These are phyloP conservation scores for Pseudoscleropodium purum DNA, from an alignment of 225 moss, liverwort and hornwort genomes.

Conservation along the genomic window DNA sequence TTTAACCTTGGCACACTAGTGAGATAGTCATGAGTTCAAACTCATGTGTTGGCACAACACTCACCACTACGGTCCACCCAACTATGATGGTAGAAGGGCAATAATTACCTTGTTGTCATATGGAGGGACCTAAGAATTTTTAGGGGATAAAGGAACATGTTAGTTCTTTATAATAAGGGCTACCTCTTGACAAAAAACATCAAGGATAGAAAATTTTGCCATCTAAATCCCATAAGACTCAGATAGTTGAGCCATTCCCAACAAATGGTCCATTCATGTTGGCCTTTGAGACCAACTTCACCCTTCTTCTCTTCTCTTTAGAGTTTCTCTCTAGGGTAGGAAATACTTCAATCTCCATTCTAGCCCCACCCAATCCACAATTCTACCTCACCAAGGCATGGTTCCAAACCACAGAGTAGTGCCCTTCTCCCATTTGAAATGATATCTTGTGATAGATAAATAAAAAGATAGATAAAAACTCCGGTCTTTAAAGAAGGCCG, in stretches of 20 bases:
- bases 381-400: no score
- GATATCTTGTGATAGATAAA: no score
- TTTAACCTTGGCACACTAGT: fast-evolving
- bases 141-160: neutral
- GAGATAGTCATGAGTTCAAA: neutral
- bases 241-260: neutral
- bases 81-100: fast-evolving
- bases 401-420: no score
- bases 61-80: neutral
- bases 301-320: no score
- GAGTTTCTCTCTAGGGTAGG: fast-evolving
- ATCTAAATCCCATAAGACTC: neutral
- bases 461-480: no score
- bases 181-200: fast-evolving
- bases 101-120: fast-evolving
- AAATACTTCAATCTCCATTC: neutral
- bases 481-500: no score
- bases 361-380: no score
- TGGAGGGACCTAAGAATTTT: fast-evolving
- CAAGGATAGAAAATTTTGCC: neutral
- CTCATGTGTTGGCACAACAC: fast-evolving
- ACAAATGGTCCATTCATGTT: neutral
- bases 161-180: fast-evolving
- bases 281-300: fast-evolving
- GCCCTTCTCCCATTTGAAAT: no score